Conservation (phyloP, 2,329 filamentous ascomycete genomes). For the Alternaria sp. region DNA sequence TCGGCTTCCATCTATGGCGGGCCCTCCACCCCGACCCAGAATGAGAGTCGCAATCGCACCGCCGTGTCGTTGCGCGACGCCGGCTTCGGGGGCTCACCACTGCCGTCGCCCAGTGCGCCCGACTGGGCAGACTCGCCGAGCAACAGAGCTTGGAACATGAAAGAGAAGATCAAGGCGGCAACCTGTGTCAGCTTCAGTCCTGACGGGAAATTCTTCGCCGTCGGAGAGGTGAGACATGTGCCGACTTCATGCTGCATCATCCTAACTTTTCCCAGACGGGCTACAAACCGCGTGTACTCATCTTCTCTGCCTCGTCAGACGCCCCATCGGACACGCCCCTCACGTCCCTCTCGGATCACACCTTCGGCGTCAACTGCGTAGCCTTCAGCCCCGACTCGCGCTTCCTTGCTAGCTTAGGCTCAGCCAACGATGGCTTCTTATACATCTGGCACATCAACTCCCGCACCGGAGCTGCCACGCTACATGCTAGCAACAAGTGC, state of each 20-base stretch:
- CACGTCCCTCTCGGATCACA: constrained; percentile 86
- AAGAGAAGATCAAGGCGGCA: constrained; percentile 91
- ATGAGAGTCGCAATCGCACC: constrained; percentile 64
- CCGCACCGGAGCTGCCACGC: constrained; percentile 77
- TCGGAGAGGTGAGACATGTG: constrained; percentile 72
- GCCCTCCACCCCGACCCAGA: constrained; percentile 60
- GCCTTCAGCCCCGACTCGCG: constrained; percentile 88
- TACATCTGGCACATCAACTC: constrained; percentile 88
- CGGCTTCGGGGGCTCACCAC: constrained; percentile 49
- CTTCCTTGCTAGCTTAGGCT: constrained; percentile 86
- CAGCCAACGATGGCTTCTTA: constrained; percentile 90
- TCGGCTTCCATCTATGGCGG: constrained; percentile 60
- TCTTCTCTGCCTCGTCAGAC: constrained; percentile 82
- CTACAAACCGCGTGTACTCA: constrained; percentile 86
- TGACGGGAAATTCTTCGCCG: constrained; percentile 85
- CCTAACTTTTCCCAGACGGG: constrained; percentile 67
- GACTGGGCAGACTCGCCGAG: constrained; percentile 64
- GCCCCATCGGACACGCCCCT: constrained; percentile 80
- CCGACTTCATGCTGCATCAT: neutral
- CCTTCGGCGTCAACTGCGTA: constrained; percentile 84
- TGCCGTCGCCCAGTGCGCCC: constrained; percentile 53
- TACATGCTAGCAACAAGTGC: constrained; percentile 90
- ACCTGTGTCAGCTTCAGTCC: constrained; percentile 88
- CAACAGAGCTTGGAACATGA: constrained; percentile 81
- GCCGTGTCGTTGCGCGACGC: constrained; percentile 60